Base-by-base conservation (phyloP, 2,329 filamentous ascomycete genomes). In the Ceratocystis alfenasii region DNA sequence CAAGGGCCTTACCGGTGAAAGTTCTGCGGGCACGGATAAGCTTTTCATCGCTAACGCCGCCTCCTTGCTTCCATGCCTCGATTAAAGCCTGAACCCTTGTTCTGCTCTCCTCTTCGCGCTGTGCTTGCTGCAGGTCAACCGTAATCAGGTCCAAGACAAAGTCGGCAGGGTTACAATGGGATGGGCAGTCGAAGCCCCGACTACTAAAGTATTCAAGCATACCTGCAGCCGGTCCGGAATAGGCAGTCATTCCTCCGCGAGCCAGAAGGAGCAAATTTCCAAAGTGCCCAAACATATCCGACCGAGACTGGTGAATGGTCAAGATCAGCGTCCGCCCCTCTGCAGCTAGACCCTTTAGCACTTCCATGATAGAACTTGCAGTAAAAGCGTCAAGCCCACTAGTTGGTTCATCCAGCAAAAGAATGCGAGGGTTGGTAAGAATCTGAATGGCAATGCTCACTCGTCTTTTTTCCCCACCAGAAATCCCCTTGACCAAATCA, bases 401-500 rank as follows among this genome's bases (percentile, higher is more conserved):
- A 0, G 88, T 87, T 0, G 89, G 88, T 70, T 92, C 88, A 68
- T 92, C 88, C 0, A 92, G 80, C 0, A 92, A 77, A 1, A 92
- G 75, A 1, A 92, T 81, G 1, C 84, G 83, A 1, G 88, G 88
- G 67, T 90, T 87, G 0, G 87, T 91, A 10, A 92, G 78, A 5
- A 91, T 85, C 70, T 92, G 88, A 0, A 90, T 84, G 0, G 87
- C 88, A 68, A 92, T 90, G 2, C 86, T 87, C 5, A 91, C 87
- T 65, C 89, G 81, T 1, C 88, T 80, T 74, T 90, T 91, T 74
- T 92, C 88, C 20, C 89, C 89, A 1, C 88, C 88, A 7, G 87
- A 90, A 36, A 92, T 90, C 0, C 88, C 88, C 72, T 91, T 91
- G 69, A 89, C 80, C 3, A 88, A 74, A 7, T 89, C 86, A 66